A percentile compares a stretch with the other conserved stretches of the same genome.
These are phyloP conservation scores for Prinsepia uniflora DNA, from an alignment of 306 rosid genomes.

Conservation along the genomic window DNA sequence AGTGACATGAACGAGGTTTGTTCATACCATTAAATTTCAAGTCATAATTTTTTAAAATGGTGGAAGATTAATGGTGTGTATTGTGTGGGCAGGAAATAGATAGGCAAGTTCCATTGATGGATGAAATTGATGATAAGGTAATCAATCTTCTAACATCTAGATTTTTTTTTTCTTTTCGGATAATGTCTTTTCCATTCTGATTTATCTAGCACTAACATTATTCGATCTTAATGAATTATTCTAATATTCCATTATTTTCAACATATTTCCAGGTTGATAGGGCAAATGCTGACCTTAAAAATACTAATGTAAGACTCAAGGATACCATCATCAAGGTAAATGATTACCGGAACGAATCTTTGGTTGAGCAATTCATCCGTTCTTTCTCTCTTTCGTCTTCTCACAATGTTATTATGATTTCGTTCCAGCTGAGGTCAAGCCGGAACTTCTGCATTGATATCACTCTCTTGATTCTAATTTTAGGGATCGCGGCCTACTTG, in stretches of 20 bases:
- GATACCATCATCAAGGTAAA: slow-evolving; percentile 32
- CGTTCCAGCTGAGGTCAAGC: slow-evolving; percentile 40
- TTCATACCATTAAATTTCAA: background rate
- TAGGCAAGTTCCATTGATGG: slow-evolving; percentile 33
- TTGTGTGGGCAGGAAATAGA: slow-evolving; percentile 27
- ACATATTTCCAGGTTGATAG: slow-evolving; percentile 31
- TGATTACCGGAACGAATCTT: background rate
- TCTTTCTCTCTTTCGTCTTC: too few relatives aligned
- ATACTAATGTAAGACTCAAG: slow-evolving; percentile 38
- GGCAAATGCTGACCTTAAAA: slow-evolving; percentile 39
- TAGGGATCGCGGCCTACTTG: slow-evolving; percentile 43
- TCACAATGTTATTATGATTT: background rate
- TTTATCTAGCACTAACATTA: background rate
- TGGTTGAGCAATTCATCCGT: background rate
- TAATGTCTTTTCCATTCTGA: too few relatives aligned
- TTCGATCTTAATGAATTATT: too few relatives aligned
- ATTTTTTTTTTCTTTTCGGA: background rate
- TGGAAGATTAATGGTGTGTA: background rate
- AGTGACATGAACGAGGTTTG: slow-evolving; percentile 42
- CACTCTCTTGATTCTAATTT: slow-evolving; percentile 27
- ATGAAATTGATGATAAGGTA: slow-evolving; percentile 40
- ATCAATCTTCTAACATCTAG: background rate
- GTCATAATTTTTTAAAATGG: background rate
- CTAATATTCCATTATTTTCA: background rate
- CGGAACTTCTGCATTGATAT: slow-evolving; percentile 41